Base-by-base conservation (phyloP, 2,329 filamentous ascomycete genomes). In the Fusarium bulbicola region DNA sequence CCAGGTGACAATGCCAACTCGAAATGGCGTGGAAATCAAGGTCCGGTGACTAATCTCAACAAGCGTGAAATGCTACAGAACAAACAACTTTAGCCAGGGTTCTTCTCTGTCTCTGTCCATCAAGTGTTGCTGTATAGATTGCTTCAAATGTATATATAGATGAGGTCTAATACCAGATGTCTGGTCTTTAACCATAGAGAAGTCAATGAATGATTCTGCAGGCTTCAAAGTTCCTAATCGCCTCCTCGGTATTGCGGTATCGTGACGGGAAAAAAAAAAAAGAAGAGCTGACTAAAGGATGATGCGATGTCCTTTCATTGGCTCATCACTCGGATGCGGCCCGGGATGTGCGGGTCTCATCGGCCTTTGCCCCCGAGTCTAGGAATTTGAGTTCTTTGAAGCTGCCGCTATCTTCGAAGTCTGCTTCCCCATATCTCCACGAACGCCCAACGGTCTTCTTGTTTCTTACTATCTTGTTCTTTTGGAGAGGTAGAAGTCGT, bases 281-380 rank as follows among this genome's bases (percentile, higher is more conserved):
- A 52, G 28, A 30, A 30, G 4, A 43, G 46, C 65, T 69, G 65
- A 69, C 28, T 70, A 70, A 70, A 70, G 37, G 60, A 74, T 67
- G 71, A 70, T 71, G 64, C 57, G 63, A 60, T 9, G 20, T 1
- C 18, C 10, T 20, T 36, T 70, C n/a, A 78, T 78, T 78, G 76
- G 76, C 6, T 34, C 8, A 18, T n/a, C 7, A 32, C n/a, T 65
- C 70, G 67, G 67, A 66, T 42, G 54, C 39, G 52, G 62, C 53
- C 67, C 66, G 76, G 74, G 66, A 62, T 66, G 59, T 47, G 75
- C 74, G 77, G 77, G 77, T 72, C 75, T 53, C 69, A 72, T 77
- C 76, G 76, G 76, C 59, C 68, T 77, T 64, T 73, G 61, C 59
- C 70, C 66, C 79, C 74, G 77, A 76, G 76, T 71, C 74, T 80